These are phyloP conservation scores for Albophoma yamanashiensis DNA, from an alignment of 2,329 filamentous ascomycete genomes.

Conservation along the genomic window DNA sequence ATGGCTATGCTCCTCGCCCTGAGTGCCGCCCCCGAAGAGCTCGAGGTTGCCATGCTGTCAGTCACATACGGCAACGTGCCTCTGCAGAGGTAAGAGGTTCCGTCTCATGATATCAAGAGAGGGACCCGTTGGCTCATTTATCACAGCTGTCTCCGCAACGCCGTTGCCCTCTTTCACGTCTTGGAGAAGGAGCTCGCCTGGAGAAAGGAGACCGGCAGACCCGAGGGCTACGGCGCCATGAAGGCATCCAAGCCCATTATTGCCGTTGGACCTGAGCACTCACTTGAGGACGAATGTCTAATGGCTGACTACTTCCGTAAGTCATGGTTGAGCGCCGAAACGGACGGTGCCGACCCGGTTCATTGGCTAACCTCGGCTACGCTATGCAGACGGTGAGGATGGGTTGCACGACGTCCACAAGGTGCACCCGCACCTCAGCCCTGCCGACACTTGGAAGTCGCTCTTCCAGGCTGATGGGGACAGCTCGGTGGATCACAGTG, in stretches of 20 bases:
- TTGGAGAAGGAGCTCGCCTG: slow-evolving; percentile 82
- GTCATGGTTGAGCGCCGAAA: slow-evolving; percentile 16
- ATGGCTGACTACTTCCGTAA: slow-evolving; percentile 81
- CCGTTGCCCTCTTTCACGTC: slow-evolving; percentile 82
- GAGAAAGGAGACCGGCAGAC: slow-evolving; percentile 58
- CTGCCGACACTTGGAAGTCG: slow-evolving; percentile 62
- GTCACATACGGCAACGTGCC: slow-evolving; percentile 92
- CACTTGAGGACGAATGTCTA: slow-evolving; percentile 72
- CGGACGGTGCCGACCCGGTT: neutral
- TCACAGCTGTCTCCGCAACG: slow-evolving; percentile 71
- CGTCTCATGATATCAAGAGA: neutral
- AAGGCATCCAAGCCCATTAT: slow-evolving; percentile 68
- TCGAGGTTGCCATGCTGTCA: slow-evolving; percentile 77
- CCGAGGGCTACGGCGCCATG: slow-evolving; percentile 63
- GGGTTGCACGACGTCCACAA: slow-evolving; percentile 68
- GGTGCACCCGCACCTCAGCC: slow-evolving; percentile 63
- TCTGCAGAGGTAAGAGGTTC: slow-evolving; percentile 54
- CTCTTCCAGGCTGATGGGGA: slow-evolving; percentile 39
- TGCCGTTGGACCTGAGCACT: slow-evolving; percentile 76
- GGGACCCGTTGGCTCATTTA: neutral
- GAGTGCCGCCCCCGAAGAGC: slow-evolving; percentile 68
- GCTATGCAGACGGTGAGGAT: slow-evolving; percentile 54
- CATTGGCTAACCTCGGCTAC: slow-evolving; percentile 2
- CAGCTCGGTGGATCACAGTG: slow-evolving; percentile 25
- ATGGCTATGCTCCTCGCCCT: slow-evolving; percentile 81